Evolutionary conservation across 768 basidiomycete genomes (phyloP), one percentile per base, ranked within the genome.

Genomic region (Lentinula guzmanii): DNA sequence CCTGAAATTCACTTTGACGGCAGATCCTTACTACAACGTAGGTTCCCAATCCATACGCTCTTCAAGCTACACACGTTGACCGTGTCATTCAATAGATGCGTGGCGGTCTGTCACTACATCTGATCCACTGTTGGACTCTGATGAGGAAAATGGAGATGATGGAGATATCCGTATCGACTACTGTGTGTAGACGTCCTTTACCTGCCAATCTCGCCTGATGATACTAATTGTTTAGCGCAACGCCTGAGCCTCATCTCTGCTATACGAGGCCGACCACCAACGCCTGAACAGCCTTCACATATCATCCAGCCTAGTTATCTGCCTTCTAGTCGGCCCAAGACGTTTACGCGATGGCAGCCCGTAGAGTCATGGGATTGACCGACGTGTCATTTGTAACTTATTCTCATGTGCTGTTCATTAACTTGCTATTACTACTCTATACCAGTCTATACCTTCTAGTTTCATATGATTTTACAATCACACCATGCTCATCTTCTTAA

Each of bases 81-180:
- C 11, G 5, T 13, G 63, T 51, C 59, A 28, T 61, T 39, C 34
- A 18, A 21, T 74, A 92, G 90, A 91, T 61, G 89, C 90, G 6
- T 91, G 88, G 89, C 84, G 87, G 66, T 74, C 83, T 35, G 79
- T 85, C 33, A 79, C 78, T 42, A 82, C 80, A 31, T 78, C 79
- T 39, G 89, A 91, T 68, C 86, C 89, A 15, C 74, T 91, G 15
- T 75, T 73, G 11, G 88, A 90, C 73, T 90, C 90, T 11, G 90
- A 91, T 65, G 87, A 87, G 42, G 90, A 92, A 67, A 71, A 77
- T 60, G 75, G 78, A 59, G 87, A 90, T 61, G 84, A 88, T 62
- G 84, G 89, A 61, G 76, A 88, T 64, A 76, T 81, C 51, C 79
- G 82, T 46, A 69, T 78, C 53, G 89, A 92, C 65, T 90, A 90